phyloP scores from a whole-genome alignment of 495 filamentous ascomycete species.

The Penicillium subrubescens region DNA sequence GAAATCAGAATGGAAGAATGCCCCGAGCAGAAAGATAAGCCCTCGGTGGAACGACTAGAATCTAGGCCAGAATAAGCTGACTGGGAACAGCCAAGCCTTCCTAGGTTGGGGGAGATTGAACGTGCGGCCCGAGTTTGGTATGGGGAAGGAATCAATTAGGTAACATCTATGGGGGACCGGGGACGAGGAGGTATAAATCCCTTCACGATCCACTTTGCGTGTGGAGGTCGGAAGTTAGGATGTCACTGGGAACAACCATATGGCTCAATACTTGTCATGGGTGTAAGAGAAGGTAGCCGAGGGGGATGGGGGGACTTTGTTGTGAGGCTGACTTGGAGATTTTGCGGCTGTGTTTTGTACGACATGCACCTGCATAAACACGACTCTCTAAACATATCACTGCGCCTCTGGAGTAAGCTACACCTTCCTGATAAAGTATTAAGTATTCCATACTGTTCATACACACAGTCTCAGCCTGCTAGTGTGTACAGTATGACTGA shows the following conservation, averaged over 20 bases:
- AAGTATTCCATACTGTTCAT: not conserved
- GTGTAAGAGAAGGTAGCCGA: not conserved
- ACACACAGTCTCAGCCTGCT: not conserved
- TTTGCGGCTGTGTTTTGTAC: too few relatives aligned
- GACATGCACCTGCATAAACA: too few relatives aligned
- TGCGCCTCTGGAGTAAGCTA: not conserved
- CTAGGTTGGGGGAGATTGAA: not conserved
- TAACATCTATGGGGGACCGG: not conserved
- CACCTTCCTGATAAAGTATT: not conserved
- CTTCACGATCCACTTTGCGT: not conserved
- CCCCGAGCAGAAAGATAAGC: constrained; percentile 8
- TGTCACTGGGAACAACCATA: not conserved
- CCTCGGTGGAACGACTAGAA: too few relatives aligned
- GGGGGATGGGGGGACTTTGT: not conserved
- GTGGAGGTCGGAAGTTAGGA: not conserved
- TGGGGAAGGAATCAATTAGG: constrained; percentile 7
- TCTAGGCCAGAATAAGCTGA: constrained; percentile 9
- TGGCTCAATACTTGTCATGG: not conserved
- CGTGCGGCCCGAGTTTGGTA: constrained; percentile 1
- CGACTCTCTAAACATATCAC: not conserved
- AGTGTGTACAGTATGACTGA: constrained; percentile 1
- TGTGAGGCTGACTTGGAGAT: too few relatives aligned
- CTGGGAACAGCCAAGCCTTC: constrained; percentile 13
- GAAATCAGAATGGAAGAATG: constrained; percentile 1
- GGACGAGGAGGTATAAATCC: not conserved